phyloP scores from a whole-genome alignment of 2,329 filamentous ascomycete genomes.

The Epichloe uncinata region DNA sequence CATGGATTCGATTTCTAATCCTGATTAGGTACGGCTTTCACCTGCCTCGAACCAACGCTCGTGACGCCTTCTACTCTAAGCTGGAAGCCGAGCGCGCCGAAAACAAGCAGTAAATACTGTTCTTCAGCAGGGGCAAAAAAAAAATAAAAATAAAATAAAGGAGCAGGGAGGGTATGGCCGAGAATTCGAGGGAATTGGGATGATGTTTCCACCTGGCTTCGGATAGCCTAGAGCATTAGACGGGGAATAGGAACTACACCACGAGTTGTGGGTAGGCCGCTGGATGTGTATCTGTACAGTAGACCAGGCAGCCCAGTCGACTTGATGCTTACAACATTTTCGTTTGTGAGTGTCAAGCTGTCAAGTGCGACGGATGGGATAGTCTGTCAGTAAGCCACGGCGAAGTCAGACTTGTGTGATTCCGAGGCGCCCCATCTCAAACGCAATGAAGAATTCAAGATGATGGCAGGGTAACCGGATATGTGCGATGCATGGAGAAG shows the following conservation, averaged over 20 bases:
- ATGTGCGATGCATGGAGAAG: too few relatives aligned
- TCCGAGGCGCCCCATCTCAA: too few relatives aligned
- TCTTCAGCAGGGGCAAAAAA: constrained; percentile 1
- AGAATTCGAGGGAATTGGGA: background rate
- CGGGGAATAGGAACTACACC: constrained; percentile 8
- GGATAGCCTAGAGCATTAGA: constrained; percentile 4
- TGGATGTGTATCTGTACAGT: constrained; percentile 15
- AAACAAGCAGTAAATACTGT: constrained; percentile 15
- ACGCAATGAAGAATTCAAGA: too few relatives aligned
- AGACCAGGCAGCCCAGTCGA: constrained; percentile 15
- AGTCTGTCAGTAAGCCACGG: too few relatives aligned
- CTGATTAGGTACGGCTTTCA: constrained; percentile 45
- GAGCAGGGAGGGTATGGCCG: background rate
- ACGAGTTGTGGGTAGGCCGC: constrained; percentile 13
- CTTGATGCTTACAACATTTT: constrained; percentile 2
- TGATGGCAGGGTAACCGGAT: too few relatives aligned
- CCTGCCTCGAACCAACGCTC: constrained; percentile 43
- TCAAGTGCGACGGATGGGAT: background rate
- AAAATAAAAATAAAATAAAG: background rate
- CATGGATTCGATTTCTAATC: background rate
- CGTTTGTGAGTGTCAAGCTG: background rate
- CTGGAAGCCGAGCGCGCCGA: constrained; percentile 41
- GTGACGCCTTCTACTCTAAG: constrained; percentile 45
- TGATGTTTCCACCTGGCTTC: constrained; percentile 2
- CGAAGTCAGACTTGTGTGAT: too few relatives aligned